Evolutionary conservation across 768 basidiomycete genomes (phyloP).

Genomic region (Chalciporus pseudorubinellus): DNA sequence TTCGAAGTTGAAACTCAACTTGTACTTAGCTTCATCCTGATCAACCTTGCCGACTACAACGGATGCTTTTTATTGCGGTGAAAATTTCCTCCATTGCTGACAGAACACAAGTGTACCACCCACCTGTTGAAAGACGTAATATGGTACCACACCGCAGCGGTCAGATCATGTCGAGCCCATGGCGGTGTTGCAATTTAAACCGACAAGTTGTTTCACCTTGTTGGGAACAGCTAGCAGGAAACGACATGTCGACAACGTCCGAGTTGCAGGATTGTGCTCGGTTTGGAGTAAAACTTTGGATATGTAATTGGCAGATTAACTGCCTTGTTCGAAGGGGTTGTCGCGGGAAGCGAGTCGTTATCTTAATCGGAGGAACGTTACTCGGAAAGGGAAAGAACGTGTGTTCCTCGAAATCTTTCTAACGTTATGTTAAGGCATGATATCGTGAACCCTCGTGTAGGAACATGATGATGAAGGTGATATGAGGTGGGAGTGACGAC

Average conservation of each 20-base stretch:
- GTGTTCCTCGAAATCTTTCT: neutral
- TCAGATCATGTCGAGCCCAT: slow-evolving; percentile 2
- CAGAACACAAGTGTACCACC: slow-evolving; percentile 15
- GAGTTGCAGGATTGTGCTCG: neutral
- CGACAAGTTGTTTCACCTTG: neutral
- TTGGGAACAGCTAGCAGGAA: too few species aligned
- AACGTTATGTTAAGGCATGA: neutral
- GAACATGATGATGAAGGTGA: too few species aligned
- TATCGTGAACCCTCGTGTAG: neutral
- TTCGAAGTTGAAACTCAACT: slow-evolving; percentile 35
- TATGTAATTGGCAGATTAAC: neutral
- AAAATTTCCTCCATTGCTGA: slow-evolving; percentile 27
- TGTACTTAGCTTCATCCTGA: slow-evolving; percentile 11
- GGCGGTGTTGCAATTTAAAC: neutral
- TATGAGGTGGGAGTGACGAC: neutral
- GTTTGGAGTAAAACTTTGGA: neutral
- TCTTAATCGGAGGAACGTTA: slow-evolving; percentile 13
- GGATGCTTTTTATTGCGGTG: slow-evolving; percentile 21
- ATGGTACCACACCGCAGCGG: too few species aligned
- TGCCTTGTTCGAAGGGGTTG: slow-evolving; percentile 7
- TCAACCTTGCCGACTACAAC: slow-evolving; percentile 32
- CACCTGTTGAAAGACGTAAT: slow-evolving; percentile 20
- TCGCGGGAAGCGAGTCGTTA: slow-evolving; percentile 11
- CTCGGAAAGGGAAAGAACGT: slow-evolving; percentile 3
- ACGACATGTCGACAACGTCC: neutral